Base-by-base conservation (phyloP, 257 asterid species). In the Galeopsis tetrahit region DNA sequence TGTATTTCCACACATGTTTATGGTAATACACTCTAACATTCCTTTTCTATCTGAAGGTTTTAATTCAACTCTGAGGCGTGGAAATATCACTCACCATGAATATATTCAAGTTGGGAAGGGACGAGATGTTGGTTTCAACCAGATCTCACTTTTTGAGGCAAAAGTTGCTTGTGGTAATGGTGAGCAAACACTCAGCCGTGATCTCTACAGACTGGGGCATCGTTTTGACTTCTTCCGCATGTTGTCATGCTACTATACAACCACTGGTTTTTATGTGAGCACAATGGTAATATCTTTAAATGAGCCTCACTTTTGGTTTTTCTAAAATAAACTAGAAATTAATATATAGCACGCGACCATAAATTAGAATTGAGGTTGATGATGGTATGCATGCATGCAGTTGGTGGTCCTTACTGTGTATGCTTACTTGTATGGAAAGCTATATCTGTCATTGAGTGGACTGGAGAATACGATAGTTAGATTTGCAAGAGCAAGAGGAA, bases 141-240 rank as follows among this genome's bases (percentile, higher is more conserved):
- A 90, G 77, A 90, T 90, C 75, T 88, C 97, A 57, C 96, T 90
- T 64, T 90, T 90, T 80, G 97, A 90, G 78, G 97, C 97, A 38
- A 90, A 90, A 82, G 97, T 88, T 69, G 96, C 97, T 10, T 90
- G 97, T 80, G 97, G 97, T 76, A 90, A 88, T 69, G 97, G 97
- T 73, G 97, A 90, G 85, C 97, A 90, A 87, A 85, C 90, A 33
- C 87, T 90, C 66, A 88, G 96, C 82, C 96, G 96, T 72, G 97
- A 90, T 77, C 46, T 90, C 79, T 90, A 90, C 89, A 85, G 97
- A 86, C 72, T 90, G 77, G 97, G 97, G 36, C 97, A 90, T 73
- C 96, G 96, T 63, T 90, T 90, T 69, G 96, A 90, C 80, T 90
- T 90, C 85, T 90, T 90, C 84, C 97, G 97, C 77, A 90, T 90